Evolutionary conservation across 2,329 filamentous ascomycete species (phyloP).

Genomic region (Chrysoporthe austroafricana): DNA sequence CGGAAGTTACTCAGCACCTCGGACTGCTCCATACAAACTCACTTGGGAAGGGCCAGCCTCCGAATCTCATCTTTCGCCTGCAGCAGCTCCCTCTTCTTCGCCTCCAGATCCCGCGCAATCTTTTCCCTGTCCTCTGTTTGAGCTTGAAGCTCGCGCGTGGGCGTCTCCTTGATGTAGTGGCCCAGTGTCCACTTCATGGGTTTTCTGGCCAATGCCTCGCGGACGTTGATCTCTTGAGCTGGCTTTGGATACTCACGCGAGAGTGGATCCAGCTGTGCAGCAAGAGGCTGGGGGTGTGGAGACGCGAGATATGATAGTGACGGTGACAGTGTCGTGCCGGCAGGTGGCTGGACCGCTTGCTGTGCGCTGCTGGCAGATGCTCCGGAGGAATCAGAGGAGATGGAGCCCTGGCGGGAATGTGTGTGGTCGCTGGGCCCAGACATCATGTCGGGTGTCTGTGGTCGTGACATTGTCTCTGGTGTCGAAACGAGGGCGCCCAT

Average conservation of each 20-base stretch:
- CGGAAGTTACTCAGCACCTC: background rate
- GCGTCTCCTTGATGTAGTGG: slow-evolving; percentile 38
- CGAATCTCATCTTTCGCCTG: slow-evolving; percentile 39
- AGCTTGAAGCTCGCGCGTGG: slow-evolving; percentile 33
- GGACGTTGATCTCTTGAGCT: slow-evolving; percentile 43
- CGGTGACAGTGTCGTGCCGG: slow-evolving; percentile 2
- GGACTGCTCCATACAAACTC: background rate
- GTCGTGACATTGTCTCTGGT: background rate
- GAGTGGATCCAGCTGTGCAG: slow-evolving; percentile 38
- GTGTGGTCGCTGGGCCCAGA: background rate
- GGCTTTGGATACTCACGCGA: slow-evolving; percentile 48
- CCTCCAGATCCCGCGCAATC: slow-evolving; percentile 47
- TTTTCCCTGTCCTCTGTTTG: slow-evolving; percentile 40
- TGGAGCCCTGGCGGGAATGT: slow-evolving; percentile 26
- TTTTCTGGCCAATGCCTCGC: slow-evolving; percentile 47
- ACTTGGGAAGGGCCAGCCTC: slow-evolving; percentile 12
- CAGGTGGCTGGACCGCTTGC: slow-evolving; percentile 14
- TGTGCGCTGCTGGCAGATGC: slow-evolving; percentile 22
- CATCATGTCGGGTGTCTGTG: background rate
- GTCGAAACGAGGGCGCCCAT: slow-evolving; percentile 10
- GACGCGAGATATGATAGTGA: background rate
- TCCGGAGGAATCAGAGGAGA: slow-evolving; percentile 26
- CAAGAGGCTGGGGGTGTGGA: background rate
- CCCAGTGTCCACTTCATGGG: slow-evolving; percentile 47
- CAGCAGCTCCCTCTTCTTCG: slow-evolving; percentile 52